Evolutionary conservation across 306 rosid genomes (phyloP), one percentile per base, ranked within the genome.

Genomic region (Quercus mongolica): DNA sequence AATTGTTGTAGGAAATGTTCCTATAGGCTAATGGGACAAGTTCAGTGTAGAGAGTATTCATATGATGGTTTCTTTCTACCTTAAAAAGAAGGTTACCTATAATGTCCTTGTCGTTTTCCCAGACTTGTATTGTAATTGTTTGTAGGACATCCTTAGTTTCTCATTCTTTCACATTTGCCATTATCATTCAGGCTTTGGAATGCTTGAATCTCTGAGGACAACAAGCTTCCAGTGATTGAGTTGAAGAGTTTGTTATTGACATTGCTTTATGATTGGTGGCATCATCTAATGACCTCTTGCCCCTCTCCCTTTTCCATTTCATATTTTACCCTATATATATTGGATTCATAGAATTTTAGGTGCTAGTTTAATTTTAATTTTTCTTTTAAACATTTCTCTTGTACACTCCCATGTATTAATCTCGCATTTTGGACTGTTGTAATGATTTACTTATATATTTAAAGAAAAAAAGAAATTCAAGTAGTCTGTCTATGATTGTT

Each of bases 1-100:
- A 46, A 75, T 46, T 25, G 73, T 77, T 81, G 26, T 61, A 57
- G 76, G 17, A 49, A 62, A 73, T 83, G 73, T 76, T 15, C 21
- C 19, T 56, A 67, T 71, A 30, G 6, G 23, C 15, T 52, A 19
- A 26, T 41, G 26, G 58, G 76, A 23, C 62, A 26, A 33, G 41
- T 30, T 80, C n/a, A 58, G 76, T 52, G 23, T 20, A 59, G 31
- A 17, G 26, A 72, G 25, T 49, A 82, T 33, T 46, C 67, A 25
- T 38, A 21, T 23, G 19, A 25, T 21, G 25, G 55, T 35, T 28
- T 23, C 23, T 3, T 77, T 54, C 38, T 54, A 52, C 35, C 30
- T 64, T 56, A 57, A 25, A 46, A 73, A 52, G 71, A 56, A 74
- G 46, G 25, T 56, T 28, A 4, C 33, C 38, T 25, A 9, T 4